Evolutionary conservation across 306 rosid genomes (phyloP).

Genomic region (Parietaria judaica): DNA sequence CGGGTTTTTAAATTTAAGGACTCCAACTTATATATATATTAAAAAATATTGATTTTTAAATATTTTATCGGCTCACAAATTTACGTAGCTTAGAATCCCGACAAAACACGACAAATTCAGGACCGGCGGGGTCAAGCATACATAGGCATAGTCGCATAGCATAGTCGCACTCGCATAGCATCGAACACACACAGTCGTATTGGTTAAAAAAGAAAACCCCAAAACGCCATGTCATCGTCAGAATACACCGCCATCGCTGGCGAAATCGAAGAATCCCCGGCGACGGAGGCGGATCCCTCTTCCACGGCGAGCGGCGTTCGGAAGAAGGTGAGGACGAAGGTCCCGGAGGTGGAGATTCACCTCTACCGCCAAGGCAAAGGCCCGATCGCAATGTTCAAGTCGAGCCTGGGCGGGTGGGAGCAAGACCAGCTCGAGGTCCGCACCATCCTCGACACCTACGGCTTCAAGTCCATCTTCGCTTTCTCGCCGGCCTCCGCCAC

Average conservation of each 20-base stretch:
- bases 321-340: slow-evolving; percentile 29
- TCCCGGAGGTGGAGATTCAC: slow-evolving; percentile 52
- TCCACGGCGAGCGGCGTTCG: slow-evolving; percentile 6
- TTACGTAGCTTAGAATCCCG: too few relatives aligned
- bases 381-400: slow-evolving; percentile 58
- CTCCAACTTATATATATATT: too few relatives aligned
- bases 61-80: too few relatives aligned
- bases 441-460: slow-evolving; percentile 59
- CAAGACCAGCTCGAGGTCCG: slow-evolving; percentile 78
- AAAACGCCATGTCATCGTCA: neutral
- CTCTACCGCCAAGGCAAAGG: slow-evolving; percentile 68
- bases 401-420: slow-evolving; percentile 76
- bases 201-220: too few relatives aligned
- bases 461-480: slow-evolving; percentile 57
- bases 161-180: too few relatives aligned
- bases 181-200: too few relatives aligned
- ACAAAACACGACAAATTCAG: too few relatives aligned
- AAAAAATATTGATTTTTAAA: too few relatives aligned
- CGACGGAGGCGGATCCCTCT: neutral
- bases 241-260: slow-evolving; percentile 5
- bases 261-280: slow-evolving; percentile 22
- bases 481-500: slow-evolving; percentile 42
- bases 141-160: too few relatives aligned
- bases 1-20: too few relatives aligned
- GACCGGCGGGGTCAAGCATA: too few relatives aligned